Percentiles rank a stretch among this genome's conserved stretches.
These are phyloP conservation scores for Paraphoma chrysanthemicola DNA, from an alignment of 2,329 filamentous ascomycete genomes.

Conservation along the genomic window DNA sequence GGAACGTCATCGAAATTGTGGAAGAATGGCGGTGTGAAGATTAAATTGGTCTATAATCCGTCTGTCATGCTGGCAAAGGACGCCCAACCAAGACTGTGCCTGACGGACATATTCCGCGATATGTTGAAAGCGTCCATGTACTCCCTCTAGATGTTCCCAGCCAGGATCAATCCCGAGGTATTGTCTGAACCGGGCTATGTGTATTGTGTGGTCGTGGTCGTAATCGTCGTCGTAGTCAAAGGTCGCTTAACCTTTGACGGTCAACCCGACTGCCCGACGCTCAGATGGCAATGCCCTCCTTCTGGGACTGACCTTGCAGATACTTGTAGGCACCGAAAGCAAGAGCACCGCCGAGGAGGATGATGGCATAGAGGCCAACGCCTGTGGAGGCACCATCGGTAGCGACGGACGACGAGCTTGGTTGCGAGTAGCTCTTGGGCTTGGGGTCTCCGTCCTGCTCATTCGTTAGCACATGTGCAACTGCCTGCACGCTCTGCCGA, in stretches of 20 bases:
- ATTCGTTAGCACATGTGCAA: slow-evolving; percentile 5
- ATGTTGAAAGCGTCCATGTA: not conserved
- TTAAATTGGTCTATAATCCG: not conserved
- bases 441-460: slow-evolving; percentile 74
- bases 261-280: not conserved
- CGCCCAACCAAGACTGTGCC: not conserved
- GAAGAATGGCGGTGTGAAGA: not conserved
- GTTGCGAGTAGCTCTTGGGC: slow-evolving; percentile 65
- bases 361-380: slow-evolving; percentile 79
- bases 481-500: not conserved
- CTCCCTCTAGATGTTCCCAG: not conserved
- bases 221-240: not conserved
- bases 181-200: not conserved
- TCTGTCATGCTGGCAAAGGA: not conserved
- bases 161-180: not conserved
- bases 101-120: not conserved
- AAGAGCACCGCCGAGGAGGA: slow-evolving; percentile 77
- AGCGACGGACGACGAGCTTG: slow-evolving; percentile 57
- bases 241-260: not conserved
- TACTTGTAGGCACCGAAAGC: slow-evolving; percentile 89
- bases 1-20: no score
- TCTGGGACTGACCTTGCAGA: slow-evolving; percentile 64
- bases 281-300: slow-evolving; percentile 15
- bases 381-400: slow-evolving; percentile 66
- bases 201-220: not conserved